Evolutionary conservation across 2,329 filamentous ascomycete species (phyloP).

Genomic region (Zymoseptoria pseudotritici): DNA sequence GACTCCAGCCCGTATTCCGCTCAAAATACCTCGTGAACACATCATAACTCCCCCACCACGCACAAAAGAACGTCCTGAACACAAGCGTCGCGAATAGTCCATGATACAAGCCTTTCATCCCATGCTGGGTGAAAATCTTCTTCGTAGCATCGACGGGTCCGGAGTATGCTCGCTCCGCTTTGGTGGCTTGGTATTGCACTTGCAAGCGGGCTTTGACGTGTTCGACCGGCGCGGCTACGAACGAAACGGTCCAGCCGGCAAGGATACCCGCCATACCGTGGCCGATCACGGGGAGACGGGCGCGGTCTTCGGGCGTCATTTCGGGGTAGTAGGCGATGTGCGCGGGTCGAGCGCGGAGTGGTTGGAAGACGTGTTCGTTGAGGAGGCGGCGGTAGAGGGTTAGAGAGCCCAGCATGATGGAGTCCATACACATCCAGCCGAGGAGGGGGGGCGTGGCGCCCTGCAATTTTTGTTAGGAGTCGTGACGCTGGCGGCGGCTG

Average conservation of each 20-base stretch:
- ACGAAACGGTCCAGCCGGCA: slow-evolving; percentile 82
- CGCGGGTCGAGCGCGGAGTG: slow-evolving; percentile 29
- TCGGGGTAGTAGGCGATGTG: slow-evolving; percentile 21
- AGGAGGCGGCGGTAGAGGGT: slow-evolving; percentile 82
- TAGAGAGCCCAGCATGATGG: slow-evolving; percentile 81
- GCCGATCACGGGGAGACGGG: slow-evolving; percentile 64
- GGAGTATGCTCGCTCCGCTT: slow-evolving; percentile 69
- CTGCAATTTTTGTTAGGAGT: neutral
- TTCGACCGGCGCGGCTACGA: slow-evolving; percentile 89
- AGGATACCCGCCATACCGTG: slow-evolving; percentile 83
- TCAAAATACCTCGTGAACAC: slow-evolving; percentile 64
- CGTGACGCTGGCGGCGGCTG: neutral
- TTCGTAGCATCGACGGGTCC: slow-evolving; percentile 77
- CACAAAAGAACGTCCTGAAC: slow-evolving; percentile 92
- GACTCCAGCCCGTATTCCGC: slow-evolving; percentile 60
- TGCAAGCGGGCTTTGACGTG: slow-evolving; percentile 92
- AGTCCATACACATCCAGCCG: slow-evolving; percentile 99
- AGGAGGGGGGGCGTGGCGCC: slow-evolving; percentile 68
- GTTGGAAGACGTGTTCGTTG: slow-evolving; percentile 68
- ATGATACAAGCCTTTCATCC: slow-evolving; percentile 73
- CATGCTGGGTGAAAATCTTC: slow-evolving; percentile 61
- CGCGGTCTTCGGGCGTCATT: slow-evolving; percentile 25
- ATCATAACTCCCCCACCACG: slow-evolving; percentile 97
- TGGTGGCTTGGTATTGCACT: slow-evolving; percentile 80
- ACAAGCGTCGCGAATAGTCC: slow-evolving; percentile 77